A percentile compares a stretch with the other conserved stretches of the same genome.
Evolutionary conservation across 768 basidiomycete genomes (phyloP).

Genomic region (Collybia sp.): DNA sequence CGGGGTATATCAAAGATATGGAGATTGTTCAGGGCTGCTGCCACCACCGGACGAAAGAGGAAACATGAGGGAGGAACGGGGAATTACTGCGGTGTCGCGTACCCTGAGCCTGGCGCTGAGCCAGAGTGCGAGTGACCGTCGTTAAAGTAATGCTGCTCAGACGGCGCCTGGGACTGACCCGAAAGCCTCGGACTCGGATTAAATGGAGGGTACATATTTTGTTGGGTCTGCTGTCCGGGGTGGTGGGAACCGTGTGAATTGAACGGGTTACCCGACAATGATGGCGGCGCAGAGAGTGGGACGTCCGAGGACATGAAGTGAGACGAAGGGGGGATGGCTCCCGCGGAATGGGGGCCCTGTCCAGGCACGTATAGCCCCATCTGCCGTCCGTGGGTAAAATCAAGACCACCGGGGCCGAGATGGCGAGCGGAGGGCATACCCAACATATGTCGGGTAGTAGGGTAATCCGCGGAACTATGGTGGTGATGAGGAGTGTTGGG

Average conservation of each 20-base stretch:
- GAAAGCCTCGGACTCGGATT: slow-evolving; percentile 30
- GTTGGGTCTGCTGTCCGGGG: slow-evolving; percentile 20
- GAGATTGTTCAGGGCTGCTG: too few species aligned
- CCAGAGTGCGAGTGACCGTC: slow-evolving; percentile 33
- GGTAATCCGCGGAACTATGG: slow-evolving; percentile 37
- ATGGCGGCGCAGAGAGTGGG: slow-evolving; percentile 49
- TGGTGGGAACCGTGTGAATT: slow-evolving; percentile 25
- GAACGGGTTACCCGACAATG: slow-evolving; percentile 42
- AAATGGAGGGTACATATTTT: slow-evolving; percentile 30
- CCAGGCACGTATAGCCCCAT: slow-evolving; percentile 30
- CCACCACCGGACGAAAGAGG: background rate
- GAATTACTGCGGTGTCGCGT: slow-evolving; percentile 37
- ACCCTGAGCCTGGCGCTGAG: slow-evolving; percentile 41
- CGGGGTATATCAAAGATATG: too few species aligned
- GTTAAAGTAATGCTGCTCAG: slow-evolving; percentile 29
- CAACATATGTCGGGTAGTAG: slow-evolving; percentile 40
- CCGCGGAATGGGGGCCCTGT: slow-evolving; percentile 38
- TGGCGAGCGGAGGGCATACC: slow-evolving; percentile 33
- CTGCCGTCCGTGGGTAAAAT: slow-evolving; percentile 32
- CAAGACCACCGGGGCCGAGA: slow-evolving; percentile 28
- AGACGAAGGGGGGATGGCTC: slow-evolving; percentile 23
- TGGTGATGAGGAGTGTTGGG: slow-evolving; percentile 30
- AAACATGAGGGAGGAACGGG: slow-evolving; percentile 1
- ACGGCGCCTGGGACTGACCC: slow-evolving; percentile 16
- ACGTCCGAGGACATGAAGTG: slow-evolving; percentile 37